phyloP scores from a whole-genome alignment of 2,329 filamentous ascomycete genomes.

The Paracorniculantispora psalliotae region DNA sequence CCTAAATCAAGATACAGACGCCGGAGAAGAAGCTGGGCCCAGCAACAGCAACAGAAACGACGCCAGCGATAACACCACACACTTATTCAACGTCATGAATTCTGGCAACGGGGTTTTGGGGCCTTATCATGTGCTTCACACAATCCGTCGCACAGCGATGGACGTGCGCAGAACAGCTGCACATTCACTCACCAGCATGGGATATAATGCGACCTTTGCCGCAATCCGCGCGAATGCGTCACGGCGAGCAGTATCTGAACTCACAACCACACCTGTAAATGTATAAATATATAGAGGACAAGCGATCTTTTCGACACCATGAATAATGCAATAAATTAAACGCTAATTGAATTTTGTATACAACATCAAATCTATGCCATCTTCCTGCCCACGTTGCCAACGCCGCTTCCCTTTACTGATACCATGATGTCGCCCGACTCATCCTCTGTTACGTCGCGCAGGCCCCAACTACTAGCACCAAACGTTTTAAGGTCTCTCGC shows the following conservation, averaged over 20 bases:
- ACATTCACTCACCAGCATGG: constrained; percentile 48
- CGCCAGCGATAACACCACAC: constrained; percentile 30
- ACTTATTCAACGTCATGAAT: constrained; percentile 43
- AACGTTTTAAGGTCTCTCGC: constrained; percentile 85
- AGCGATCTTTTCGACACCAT: neutral
- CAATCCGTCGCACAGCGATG: constrained; percentile 42
- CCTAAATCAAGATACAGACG: constrained; percentile 21
- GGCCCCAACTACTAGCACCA: constrained; percentile 84
- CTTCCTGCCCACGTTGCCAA: constrained; percentile 93
- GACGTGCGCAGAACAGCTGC: constrained; percentile 44
- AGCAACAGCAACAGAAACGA: constrained; percentile 23
- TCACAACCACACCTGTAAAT: constrained; percentile 14
- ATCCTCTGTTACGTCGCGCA: constrained; percentile 66
- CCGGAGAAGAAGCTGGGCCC: constrained; percentile 17
- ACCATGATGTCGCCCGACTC: constrained; percentile 72
- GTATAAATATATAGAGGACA: constrained; percentile 17
- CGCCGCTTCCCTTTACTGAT: constrained; percentile 86
- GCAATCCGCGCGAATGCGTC: constrained; percentile 38
- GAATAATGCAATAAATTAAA: constrained; percentile 12
- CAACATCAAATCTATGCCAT: constrained; percentile 48
- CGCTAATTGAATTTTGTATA: constrained; percentile 17
- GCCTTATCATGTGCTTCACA: constrained; percentile 49
- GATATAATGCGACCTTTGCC: constrained; percentile 51
- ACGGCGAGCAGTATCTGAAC: constrained; percentile 29
- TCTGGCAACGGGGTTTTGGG: constrained; percentile 52